Evolutionary conservation across 805 yeast species (phyloP), one percentile per base, ranked within the genome.

Genomic region (Hanseniaspora clermontiae): DNA sequence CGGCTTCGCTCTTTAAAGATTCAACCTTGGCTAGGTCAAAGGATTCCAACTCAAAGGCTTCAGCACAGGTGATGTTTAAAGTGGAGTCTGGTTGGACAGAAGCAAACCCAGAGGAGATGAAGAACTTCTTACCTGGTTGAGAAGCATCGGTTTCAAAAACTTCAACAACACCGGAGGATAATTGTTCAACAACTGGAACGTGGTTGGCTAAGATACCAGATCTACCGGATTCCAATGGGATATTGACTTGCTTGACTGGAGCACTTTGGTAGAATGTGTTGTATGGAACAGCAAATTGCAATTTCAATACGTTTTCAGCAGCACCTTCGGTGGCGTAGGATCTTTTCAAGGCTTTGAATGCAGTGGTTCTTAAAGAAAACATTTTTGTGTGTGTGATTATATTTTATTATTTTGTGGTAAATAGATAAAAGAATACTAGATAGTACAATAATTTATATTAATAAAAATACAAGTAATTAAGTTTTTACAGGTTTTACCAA

Each of bases 131-230:
- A 70, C 80, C 75, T 62, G 84, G 72, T 27, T 37, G 37, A 65
- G 85, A 85, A 59, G 79, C 77, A 57, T 84, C 72, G 67, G 81
- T 78, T 72, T 87, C 91, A 63, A 87, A 84, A 68, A 93, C 82
- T 73, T 90, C 96, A 66, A 93, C 84, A 60, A 93, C 79, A 73
- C 98, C 98, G 65, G 98, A 96, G 68, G 83, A 80, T 71, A 93
- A 82, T 79, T 93, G 95, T 77, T 93, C 97, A 62, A 91, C 88
- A 66, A 86, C 81, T 66, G 98, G 97, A 68, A 93, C 96, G 82
- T 93, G 98, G 77, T 87, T 84, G 65, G 97, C 96, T 69, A 93
- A 77, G 63, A 93, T 81, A 87, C 98, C 98, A 74, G 91, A 81
- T 70, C 87, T 95, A 72, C 98, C 98, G 63, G 93, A 83, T 67